phyloP scores from a whole-genome alignment of 495 filamentous ascomycete genomes.

The Neurospora hispaniola region DNA sequence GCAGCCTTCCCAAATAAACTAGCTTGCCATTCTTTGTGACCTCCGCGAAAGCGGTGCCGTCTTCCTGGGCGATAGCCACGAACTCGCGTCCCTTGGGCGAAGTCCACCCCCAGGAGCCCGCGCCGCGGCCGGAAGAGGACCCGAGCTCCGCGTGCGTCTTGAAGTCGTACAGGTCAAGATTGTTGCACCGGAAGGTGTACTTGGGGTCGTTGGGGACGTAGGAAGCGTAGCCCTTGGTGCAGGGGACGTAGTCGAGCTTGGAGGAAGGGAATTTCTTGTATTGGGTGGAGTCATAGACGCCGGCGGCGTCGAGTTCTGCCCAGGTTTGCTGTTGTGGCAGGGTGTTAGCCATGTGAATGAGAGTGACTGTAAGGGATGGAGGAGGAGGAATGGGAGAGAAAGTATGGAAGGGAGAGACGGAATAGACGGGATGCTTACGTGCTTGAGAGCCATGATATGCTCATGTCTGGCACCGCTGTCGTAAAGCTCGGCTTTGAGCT shows the following conservation, averaged over 20 bases:
- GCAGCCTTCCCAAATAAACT: conserved; percentile 45
- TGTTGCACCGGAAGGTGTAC: conserved; percentile 42
- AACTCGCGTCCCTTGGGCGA: conserved; percentile 47
- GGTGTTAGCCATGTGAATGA: not conserved
- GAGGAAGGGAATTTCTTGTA: conserved; percentile 20
- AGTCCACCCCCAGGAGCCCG: conserved; percentile 47
- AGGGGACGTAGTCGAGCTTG: conserved; percentile 22
- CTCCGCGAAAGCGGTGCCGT: conserved; percentile 48
- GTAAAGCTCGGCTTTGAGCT: conserved; percentile 24
- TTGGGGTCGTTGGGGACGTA: conserved; percentile 31
- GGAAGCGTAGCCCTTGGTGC: conserved; percentile 36
- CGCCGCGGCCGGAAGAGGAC: conserved; percentile 28
- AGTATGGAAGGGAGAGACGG: not conserved
- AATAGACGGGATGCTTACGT: conserved; percentile 13
- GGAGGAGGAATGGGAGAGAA: not conserved
- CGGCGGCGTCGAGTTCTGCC: conserved; percentile 23
- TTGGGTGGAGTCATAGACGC: conserved; percentile 27
- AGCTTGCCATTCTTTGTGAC: conserved; percentile 39
- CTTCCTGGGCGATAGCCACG: conserved; percentile 45
- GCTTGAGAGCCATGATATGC: conserved; percentile 36
- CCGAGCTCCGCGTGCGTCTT: conserved; percentile 40
- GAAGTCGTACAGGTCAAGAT: conserved; percentile 47
- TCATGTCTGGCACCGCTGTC: conserved; percentile 36
- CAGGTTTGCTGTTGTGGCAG: conserved; percentile 16
- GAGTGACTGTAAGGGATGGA: not conserved